Base-by-base conservation (phyloP, 208 protist species). In the Crithidia expoeki region DNA sequence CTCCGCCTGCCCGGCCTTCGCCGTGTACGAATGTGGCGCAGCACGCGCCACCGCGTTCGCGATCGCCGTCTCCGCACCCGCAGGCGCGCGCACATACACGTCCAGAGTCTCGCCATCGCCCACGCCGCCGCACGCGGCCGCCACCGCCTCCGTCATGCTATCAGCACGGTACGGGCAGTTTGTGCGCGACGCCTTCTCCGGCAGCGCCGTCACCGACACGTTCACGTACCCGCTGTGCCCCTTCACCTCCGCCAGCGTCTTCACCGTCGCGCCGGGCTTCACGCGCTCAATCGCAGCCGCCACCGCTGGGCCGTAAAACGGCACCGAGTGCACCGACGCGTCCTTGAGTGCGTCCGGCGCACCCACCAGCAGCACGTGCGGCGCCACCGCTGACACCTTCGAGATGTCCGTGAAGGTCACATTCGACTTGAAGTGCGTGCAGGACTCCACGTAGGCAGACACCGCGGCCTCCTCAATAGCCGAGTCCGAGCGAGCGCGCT, bases 111-210 rank as follows among this genome's bases (percentile, higher is more conserved):
- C 68, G 23, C 49, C 66, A 2, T 62, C 76, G 23, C 27, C 77
- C 2, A 73, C 50, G 42, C 42, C 53, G 19, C 50, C 74, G 17
- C 68, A 58, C 19, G 80, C 81, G 2, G 76, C 62, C 40, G 61
- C 30, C n/a, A 89, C 70, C 46, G 74, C 73, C 25, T 50, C 63
- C 42, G 70, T 52, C n/a, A 90, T 71, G 47, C 58, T 79, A 60
- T 94, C 88, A 1, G 88, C 80, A 34, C 85, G 88, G 56, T 85
- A 80, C 7, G 85, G 70, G 73, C 85, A 90, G 76, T 94, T 94
- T 16, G 68, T 84, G 73, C 85, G 85, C 46, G 88, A 81, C 23
- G 79, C 83, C 61, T 60, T 72, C 4, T 78, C 55, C 23, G 85
- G 83, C 73, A 94, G 62, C 40, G 74, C 76, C 9, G 59, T 72